Conservation (phyloP, 2,329 filamentous ascomycete genomes). For the Plectosphaerella plurivora region DNA sequence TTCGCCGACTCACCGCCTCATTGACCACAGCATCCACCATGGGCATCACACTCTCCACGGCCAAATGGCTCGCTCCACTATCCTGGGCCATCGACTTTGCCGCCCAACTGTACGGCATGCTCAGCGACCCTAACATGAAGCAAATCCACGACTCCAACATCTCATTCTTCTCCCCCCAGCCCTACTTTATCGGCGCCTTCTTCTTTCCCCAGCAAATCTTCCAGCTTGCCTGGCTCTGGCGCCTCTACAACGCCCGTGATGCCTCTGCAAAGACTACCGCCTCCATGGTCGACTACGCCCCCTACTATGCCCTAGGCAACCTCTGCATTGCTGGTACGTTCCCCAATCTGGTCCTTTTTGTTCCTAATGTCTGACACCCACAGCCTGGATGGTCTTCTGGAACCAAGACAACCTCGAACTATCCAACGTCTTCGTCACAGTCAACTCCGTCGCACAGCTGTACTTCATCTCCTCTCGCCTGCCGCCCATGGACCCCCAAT, state of each 20-base stretch:
- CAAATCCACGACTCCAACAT: conserved; percentile 53
- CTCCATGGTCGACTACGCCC: conserved; percentile 48
- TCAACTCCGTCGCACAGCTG: conserved; percentile 52
- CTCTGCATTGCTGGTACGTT: conserved; percentile 51
- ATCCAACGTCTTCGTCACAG: conserved; percentile 49
- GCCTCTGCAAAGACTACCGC: conserved; percentile 26
- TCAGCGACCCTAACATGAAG: conserved; percentile 53
- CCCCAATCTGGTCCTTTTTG: background rate
- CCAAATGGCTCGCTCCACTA: conserved; percentile 47
- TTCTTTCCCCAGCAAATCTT: conserved; percentile 59
- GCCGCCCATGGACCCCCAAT: conserved; percentile 42
- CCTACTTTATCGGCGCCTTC: conserved; percentile 54
- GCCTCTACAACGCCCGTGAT: conserved; percentile 42
- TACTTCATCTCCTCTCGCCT: conserved; percentile 47
- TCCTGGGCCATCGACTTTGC: conserved; percentile 54
- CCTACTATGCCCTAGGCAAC: conserved; percentile 52
- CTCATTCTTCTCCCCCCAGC: conserved; percentile 54
- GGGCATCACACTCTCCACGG: conserved; percentile 49
- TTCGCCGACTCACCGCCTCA: background rate
- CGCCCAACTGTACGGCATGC: conserved; percentile 55
- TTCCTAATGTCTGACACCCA: background rate
- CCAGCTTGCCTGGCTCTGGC: conserved; percentile 53
- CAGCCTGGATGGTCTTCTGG: conserved; percentile 60
- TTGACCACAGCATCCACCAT: conserved; percentile 24
- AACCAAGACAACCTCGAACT: conserved; percentile 44